A percentile compares a stretch with the other conserved stretches of the same genome.
phyloP scores from a whole-genome alignment of 768 basidiomycete genomes.

The Amanita rubescens region DNA sequence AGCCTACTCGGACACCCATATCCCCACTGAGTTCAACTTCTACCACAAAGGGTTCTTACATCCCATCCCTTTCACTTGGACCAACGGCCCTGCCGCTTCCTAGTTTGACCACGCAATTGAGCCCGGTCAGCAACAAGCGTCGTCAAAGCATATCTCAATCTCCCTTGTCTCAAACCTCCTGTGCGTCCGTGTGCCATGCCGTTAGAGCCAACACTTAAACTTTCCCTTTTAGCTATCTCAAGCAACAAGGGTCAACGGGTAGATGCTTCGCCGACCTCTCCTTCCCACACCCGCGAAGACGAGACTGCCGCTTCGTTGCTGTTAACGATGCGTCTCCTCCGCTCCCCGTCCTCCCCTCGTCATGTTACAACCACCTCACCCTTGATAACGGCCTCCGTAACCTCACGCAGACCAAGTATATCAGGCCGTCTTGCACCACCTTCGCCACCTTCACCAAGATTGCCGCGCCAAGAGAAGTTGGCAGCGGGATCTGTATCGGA shows the following conservation, averaged over 20 bases:
- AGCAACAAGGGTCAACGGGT: background rate
- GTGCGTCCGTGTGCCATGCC: background rate
- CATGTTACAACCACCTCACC: conserved; percentile 1
- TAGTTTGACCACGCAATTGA: background rate
- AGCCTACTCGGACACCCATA: conserved; percentile 25
- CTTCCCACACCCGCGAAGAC: conserved; percentile 50
- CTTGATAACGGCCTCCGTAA: background rate
- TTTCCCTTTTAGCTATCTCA: background rate
- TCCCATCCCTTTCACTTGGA: conserved; percentile 17
- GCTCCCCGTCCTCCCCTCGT: conserved; percentile 7
- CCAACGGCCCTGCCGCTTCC: conserved; percentile 13
- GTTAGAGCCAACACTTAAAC: background rate
- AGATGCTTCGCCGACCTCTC: conserved; percentile 6
- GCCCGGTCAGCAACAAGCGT: background rate
- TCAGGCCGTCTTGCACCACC: background rate
- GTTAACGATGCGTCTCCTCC: conserved; percentile 52
- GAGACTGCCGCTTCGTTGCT: conserved; percentile 63
- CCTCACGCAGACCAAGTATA: conserved; percentile 2
- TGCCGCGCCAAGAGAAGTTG: background rate
- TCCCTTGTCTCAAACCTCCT: background rate
- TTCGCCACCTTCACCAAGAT: background rate
- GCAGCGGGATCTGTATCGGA: background rate
- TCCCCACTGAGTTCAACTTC: conserved; percentile 9
- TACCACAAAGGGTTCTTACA: conserved; percentile 13
- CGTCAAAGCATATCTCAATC: background rate